Conservation (phyloP, 2,329 filamentous ascomycete genomes). For the Ampelomyces quisqualis region DNA sequence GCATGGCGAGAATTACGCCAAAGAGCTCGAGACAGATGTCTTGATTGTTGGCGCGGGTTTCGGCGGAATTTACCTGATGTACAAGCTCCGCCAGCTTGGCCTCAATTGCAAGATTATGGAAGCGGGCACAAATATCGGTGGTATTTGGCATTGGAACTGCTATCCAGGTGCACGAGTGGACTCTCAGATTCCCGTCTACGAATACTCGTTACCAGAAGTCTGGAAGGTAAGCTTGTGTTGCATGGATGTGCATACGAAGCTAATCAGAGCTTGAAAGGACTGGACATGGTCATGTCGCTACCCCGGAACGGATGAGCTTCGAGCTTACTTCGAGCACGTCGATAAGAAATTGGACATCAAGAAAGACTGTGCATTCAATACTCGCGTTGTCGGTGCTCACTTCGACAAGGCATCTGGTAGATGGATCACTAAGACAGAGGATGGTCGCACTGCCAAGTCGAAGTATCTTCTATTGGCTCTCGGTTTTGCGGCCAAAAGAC, state of each 20-base stretch:
- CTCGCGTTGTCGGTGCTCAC: constrained; percentile 54
- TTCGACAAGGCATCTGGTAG: constrained; percentile 52
- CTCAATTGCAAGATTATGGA: constrained; percentile 46
- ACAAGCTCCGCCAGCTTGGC: constrained; percentile 45
- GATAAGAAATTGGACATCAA: constrained; percentile 57
- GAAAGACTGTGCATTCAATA: constrained; percentile 60
- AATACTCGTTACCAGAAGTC: constrained; percentile 51
- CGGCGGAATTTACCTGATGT: constrained; percentile 46
- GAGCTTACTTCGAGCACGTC: constrained; percentile 61
- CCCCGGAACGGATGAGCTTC: constrained; percentile 55
- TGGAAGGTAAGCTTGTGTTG: constrained; percentile 40
- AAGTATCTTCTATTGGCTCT: constrained; percentile 57
- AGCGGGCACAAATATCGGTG: constrained; percentile 42
- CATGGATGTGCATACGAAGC: background rate
- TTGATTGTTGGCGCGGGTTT: constrained; percentile 47
- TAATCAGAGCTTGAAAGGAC: constrained; percentile 37
- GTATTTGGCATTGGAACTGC: constrained; percentile 50
- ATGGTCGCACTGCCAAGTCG: constrained; percentile 53
- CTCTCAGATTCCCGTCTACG: constrained; percentile 50
- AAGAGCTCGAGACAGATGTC: constrained; percentile 41
- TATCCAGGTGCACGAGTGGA: constrained; percentile 52
- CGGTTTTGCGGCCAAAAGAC: constrained; percentile 61
- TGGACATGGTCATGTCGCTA: constrained; percentile 61
- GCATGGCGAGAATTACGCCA: constrained; percentile 36
- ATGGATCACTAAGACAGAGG: constrained; percentile 55